Percentiles rank a stretch among this genome's conserved stretches.
Evolutionary conservation across 2,329 filamentous ascomycete genomes (phyloP).

Genomic region (Cordyceps tenuipes): DNA sequence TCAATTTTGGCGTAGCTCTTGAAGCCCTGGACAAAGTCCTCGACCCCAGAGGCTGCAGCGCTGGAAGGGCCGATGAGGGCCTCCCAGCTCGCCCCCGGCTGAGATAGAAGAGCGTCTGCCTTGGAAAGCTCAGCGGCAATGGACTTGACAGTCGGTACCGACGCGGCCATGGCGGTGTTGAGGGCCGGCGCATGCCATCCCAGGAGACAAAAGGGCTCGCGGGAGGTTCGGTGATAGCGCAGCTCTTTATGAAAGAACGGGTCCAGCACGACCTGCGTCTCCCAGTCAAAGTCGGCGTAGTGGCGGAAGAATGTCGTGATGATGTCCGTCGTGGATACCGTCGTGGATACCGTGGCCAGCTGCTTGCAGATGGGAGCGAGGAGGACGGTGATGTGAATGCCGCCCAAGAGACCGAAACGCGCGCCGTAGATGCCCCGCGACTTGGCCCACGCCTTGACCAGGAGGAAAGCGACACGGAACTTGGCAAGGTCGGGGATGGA

Average conservation of each 20-base stretch:
- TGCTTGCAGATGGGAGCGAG: conserved; percentile 53
- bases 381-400: conserved; percentile 56
- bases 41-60: conserved; percentile 19
- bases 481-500: conserved; percentile 50
- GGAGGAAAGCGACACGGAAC: conserved; percentile 51
- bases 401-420: conserved; percentile 56
- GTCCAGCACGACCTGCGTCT: conserved; percentile 45
- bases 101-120: conserved; percentile 33
- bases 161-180: conserved; percentile 50
- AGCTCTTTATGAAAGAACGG: conserved; percentile 48
- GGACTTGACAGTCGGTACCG: conserved; percentile 41
- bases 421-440: conserved; percentile 55
- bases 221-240: conserved; percentile 43
- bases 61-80: conserved; percentile 27
- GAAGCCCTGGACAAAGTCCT: conserved; percentile 43
- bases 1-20: conserved; percentile 52
- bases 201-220: conserved; percentile 55
- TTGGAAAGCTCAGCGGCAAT: conserved; percentile 43
- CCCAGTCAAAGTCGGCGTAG: conserved; percentile 55
- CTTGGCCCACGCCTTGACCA: conserved; percentile 55
- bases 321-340: conserved; percentile 40
- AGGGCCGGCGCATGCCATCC: conserved; percentile 54
- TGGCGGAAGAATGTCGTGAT: conserved; percentile 53
- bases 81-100: conserved; percentile 32
- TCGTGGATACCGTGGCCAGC: conserved; percentile 28